phyloP scores from a whole-genome alignment of 371 early-diverging fungal species.

The Lichtheimia ornata region DNA sequence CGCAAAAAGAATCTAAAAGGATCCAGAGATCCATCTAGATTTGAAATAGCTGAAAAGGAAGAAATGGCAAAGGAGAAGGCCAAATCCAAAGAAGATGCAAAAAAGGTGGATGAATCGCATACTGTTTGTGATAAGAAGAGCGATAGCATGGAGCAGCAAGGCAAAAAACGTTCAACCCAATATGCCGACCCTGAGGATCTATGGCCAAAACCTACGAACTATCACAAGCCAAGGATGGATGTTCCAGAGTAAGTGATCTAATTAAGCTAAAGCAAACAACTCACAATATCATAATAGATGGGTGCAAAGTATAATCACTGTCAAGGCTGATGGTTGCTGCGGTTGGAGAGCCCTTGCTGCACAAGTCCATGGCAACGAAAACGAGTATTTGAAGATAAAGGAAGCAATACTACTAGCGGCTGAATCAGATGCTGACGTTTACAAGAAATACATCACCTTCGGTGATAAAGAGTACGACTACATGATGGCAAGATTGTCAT shows the following conservation, averaged over 20 bases:
- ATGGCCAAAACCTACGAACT: neutral
- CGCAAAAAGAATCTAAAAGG: neutral
- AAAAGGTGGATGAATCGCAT: neutral
- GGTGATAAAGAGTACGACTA: neutral
- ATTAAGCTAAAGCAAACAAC: neutral
- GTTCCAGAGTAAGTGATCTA: neutral
- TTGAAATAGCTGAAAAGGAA: neutral
- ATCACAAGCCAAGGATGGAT: neutral
- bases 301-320: neutral
- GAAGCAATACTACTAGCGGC: no score
- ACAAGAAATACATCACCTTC: neutral
- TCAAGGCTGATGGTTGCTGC: constrained; percentile 3
- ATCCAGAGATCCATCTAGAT: neutral
- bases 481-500: neutral
- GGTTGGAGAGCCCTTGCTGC: constrained; percentile 3
- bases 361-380: neutral
- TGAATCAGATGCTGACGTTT: neutral
- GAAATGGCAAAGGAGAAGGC: neutral
- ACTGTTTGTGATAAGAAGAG: neutral
- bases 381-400: neutral
- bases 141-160: no score
- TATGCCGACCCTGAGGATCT: neutral
- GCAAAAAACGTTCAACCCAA: neutral
- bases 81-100: neutral
- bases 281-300: no score